Base-by-base conservation (phyloP, 31 red algal genomes). In the Asparagopsis taxiformis region DNA sequence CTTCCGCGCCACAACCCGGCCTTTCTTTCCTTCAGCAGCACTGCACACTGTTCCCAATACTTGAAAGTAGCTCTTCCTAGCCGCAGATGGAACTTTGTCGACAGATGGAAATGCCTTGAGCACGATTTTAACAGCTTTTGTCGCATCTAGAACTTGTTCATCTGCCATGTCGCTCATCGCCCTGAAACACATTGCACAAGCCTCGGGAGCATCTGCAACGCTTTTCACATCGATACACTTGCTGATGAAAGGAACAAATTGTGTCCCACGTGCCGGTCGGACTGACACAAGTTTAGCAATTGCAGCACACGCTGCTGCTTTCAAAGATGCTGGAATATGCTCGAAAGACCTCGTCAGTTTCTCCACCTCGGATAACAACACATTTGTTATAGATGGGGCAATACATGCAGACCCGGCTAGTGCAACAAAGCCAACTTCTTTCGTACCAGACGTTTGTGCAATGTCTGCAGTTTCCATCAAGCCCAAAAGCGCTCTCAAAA, bases 41-140 rank as follows among this genome's bases (percentile, higher is more conserved):
- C 31, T 4, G 4, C 64, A 50, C 43, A 46, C 38, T 7, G 51
- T 51, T 21, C 77, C 34, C 5, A 81, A 48, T 3, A 81, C 64
- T 17, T 41, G 63, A 2, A 81, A 54, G 29, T 70, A 81, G 54
- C 65, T 70, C 39, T 43, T 58, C 37, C 53, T 59, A 41, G 55
- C 31, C 22, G 28, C 31, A 0, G 65, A 7, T 35, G 25, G 41
- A n/a, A 81, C 65, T 39, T 33, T 32, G 7, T 28, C 21, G 0
- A 59, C 65, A 41, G 7, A 43, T 29, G 77, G 65, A 50, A 81
- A 70, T 31, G 2, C 49, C 46, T 81, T 81, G 24, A 70, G 13
- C 2, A 81, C 65, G 51, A 81, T 65, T 43, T 70, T 81, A 19
- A 81, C 77, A 36, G 77, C 65, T 60, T 81, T 81, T 25, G 61